phyloP scores from a whole-genome alignment of 305 asterid genomes.

The Striga hermonthica region DNA sequence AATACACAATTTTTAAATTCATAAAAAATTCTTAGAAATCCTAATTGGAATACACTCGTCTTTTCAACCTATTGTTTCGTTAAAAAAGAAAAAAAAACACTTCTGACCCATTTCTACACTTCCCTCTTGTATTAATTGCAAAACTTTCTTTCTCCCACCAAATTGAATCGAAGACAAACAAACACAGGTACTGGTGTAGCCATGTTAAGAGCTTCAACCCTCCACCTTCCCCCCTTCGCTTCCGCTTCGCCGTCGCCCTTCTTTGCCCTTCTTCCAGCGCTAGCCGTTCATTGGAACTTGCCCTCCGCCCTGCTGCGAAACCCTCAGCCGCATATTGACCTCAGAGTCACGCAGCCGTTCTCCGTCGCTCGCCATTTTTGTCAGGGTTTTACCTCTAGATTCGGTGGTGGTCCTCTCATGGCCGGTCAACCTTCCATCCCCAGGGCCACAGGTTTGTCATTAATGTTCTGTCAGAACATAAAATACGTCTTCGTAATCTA shows the following conservation, averaged over 20 bases:
- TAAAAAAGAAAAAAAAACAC: too few relatives aligned
- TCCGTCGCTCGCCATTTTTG: slow-evolving; percentile 27
- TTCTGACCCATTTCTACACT: too few relatives aligned
- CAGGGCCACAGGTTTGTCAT: slow-evolving; percentile 38
- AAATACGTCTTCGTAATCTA: not conserved
- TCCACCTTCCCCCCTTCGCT: slow-evolving; percentile 37
- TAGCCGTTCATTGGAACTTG: slow-evolving; percentile 23
- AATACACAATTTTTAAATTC: too few relatives aligned
- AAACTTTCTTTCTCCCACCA: not conserved
- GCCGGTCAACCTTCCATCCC: slow-evolving; percentile 28
- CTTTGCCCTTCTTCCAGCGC: slow-evolving; percentile 38
- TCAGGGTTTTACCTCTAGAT: slow-evolving; percentile 27
- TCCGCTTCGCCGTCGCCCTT: slow-evolving; percentile 36
- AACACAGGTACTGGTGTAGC: not conserved
- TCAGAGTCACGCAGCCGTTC: slow-evolving; percentile 21
- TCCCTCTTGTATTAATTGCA: too few relatives aligned
- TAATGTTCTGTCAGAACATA: slow-evolving; percentile 9
- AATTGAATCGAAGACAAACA: not conserved
- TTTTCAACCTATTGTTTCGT: too few relatives aligned
- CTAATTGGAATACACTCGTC: too few relatives aligned
- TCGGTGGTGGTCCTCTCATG: slow-evolving; percentile 29
- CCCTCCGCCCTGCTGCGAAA: slow-evolving; percentile 27
- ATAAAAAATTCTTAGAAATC: too few relatives aligned
- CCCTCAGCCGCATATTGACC: slow-evolving; percentile 29
- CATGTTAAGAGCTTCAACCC: slow-evolving; percentile 46